A percentile compares a stretch with the other conserved stretches of the same genome.
Conservation (phyloP, 108 stramenopile genomes). For the Cyclotella sp. region DNA sequence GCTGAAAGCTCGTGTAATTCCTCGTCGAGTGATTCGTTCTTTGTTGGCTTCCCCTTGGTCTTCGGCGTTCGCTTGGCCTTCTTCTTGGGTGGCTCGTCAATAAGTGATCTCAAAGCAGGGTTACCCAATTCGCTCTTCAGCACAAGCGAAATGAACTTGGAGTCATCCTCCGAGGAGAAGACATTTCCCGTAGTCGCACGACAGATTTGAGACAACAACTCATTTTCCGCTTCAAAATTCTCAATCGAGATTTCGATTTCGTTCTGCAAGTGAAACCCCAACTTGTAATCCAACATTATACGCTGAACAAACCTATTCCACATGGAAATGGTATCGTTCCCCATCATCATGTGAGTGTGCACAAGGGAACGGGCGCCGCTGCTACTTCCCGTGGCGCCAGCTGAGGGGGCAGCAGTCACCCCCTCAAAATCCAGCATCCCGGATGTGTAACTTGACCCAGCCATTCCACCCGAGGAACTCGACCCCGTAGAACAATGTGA, state of each 20-base stretch:
- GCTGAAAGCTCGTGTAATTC: slow-evolving; percentile 24
- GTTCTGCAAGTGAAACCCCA: slow-evolving; percentile 31
- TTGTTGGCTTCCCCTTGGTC: not conserved
- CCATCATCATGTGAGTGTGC: slow-evolving; percentile 48
- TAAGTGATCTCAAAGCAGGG: not conserved
- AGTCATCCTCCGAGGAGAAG: slow-evolving; percentile 27
- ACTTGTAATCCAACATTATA: slow-evolving; percentile 32
- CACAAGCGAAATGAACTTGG: slow-evolving; percentile 25
- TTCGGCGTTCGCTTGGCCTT: slow-evolving; percentile 23
- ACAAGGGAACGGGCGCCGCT: not conserved
- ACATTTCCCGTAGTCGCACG: slow-evolving; percentile 16
- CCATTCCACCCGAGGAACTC: slow-evolving; percentile 1
- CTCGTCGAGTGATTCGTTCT: slow-evolving; percentile 1
- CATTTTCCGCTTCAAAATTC: slow-evolving; percentile 1
- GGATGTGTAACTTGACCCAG: not conserved
- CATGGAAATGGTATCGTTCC: slow-evolving; percentile 35
- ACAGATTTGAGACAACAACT: slow-evolving; percentile 27
- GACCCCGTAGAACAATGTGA: not conserved
- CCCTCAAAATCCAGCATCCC: slow-evolving; percentile 28
- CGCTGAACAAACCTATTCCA: slow-evolving; percentile 43
- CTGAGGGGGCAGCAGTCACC: slow-evolving; percentile 9
- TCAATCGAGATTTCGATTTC: not conserved
- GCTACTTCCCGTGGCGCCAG: not conserved
- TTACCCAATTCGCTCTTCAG: not conserved
- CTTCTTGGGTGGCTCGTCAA: slow-evolving; percentile 22